Percentiles rank a stretch among this genome's conserved stretches.
Evolutionary conservation across 2,329 filamentous ascomycete genomes (phyloP).

Genomic region (Neoascochyta sp.): DNA sequence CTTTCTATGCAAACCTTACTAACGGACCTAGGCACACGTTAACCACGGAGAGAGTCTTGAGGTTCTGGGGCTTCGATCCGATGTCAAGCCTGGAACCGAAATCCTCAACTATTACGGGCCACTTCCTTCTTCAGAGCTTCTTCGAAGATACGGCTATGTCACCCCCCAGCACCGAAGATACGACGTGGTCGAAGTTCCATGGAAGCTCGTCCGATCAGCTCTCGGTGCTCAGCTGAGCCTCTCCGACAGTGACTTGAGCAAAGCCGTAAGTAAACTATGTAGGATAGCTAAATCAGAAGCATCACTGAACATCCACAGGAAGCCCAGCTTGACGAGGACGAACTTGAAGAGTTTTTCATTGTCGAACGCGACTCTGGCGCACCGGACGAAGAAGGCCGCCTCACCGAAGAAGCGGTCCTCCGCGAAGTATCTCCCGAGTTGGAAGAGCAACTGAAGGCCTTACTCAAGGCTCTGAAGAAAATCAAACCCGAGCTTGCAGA

Average conservation of each 20-base stretch:
- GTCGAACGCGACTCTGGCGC: slow-evolving; percentile 23
- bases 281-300: background rate
- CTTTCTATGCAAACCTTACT: background rate
- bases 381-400: slow-evolving; percentile 15
- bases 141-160: slow-evolving; percentile 21
- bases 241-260: slow-evolving; percentile 2
- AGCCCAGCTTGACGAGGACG: slow-evolving; percentile 5
- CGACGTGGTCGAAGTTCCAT: slow-evolving; percentile 17
- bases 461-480: slow-evolving; percentile 15
- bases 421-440: slow-evolving; percentile 14
- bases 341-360: slow-evolving; percentile 17
- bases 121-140: slow-evolving; percentile 19
- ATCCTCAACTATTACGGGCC: slow-evolving; percentile 25
- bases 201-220: slow-evolving; percentile 10
- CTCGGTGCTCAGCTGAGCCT: slow-evolving; percentile 6
- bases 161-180: slow-evolving; percentile 19
- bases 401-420: slow-evolving; percentile 8
- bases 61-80: slow-evolving; percentile 13
- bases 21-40: slow-evolving; percentile 13
- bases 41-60: slow-evolving; percentile 20
- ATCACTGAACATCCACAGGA: slow-evolving; percentile 2
- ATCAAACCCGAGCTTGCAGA: slow-evolving; percentile 6
- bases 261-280: slow-evolving; percentile 5
- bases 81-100: slow-evolving; percentile 13
- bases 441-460: slow-evolving; percentile 15